Evolutionary conservation across 1,139 yeast genomes (phyloP), one percentile per base, ranked within the genome.

Genomic region (Nematodospora anomalae): DNA sequence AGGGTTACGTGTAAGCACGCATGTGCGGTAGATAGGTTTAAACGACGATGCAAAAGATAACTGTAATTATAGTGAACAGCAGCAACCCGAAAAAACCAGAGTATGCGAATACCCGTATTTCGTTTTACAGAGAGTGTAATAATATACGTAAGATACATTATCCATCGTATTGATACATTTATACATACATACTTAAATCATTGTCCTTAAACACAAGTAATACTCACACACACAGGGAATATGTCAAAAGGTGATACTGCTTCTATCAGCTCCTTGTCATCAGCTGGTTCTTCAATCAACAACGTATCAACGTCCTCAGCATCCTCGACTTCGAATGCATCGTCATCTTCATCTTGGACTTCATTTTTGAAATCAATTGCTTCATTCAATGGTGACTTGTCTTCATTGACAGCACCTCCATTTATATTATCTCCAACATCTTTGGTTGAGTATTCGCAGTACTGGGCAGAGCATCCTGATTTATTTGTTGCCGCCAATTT

Each of bases 361-460:
- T 79, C 90, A 15, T 90, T 92, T 60, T 73, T 92, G 51, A 87
- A 88, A 64, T 87, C 96, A 37, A 80, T 92, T 52, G 95, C 97
- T 27, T 80, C 95, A 10, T 92, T 87, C 64, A 89, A 90, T 51
- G 98, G 98, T 28, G 98, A 92, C 58, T 69, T 92, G 49, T 86
- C 96, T 12, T 82, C 96, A 2, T 68, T 92, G 55, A 89, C 98
- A 2, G 98, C 98, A 2, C 98, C 98, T 18, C 97, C 98, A n/a
- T 92, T 92, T 64, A 92, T 92, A 51, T 72, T 92, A 45, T 87
- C 96, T 7, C 90, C 96, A 16, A 83, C 86, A 6, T 90, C 97
- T 3, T 72, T 88, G 51, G 79, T 80, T 20, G 98, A 92, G 64
- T 92, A 86, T 63, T 84, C 96, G 12, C 92, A 87, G 59, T 92